Percentiles rank a stretch among this genome's conserved stretches.
These are phyloP conservation scores for Saccharomycopsis lassenensis DNA, from an alignment of 805 yeast genomes.

Conservation along the genomic window DNA sequence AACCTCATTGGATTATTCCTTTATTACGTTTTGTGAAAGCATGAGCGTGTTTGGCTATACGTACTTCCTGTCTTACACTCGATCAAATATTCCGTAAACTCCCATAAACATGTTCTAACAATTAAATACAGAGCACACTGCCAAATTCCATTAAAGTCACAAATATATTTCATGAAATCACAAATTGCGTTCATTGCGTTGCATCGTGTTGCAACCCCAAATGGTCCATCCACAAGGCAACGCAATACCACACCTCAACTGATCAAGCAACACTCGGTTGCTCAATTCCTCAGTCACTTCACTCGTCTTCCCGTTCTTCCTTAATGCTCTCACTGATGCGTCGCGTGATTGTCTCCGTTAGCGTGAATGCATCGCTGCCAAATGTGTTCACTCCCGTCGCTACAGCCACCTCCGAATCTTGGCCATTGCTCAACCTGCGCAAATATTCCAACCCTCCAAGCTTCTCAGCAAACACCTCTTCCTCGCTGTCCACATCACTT, in stretches of 20 bases:
- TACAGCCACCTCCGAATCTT: not conserved
- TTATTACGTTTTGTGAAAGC: too few species aligned
- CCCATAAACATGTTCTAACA: too few species aligned
- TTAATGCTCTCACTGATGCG: not conserved
- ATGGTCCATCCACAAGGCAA: not conserved
- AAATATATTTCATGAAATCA: too few species aligned
- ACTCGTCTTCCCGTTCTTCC: constrained; percentile 1
- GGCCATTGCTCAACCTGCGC: constrained; percentile 3
- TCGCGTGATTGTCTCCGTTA: not conserved
- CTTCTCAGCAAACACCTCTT: constrained; percentile 13
- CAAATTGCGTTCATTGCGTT: too few species aligned
- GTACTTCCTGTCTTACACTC: too few species aligned
- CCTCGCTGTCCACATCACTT: constrained; percentile 6
- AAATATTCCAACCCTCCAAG: constrained; percentile 12
- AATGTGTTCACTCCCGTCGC: not conserved
- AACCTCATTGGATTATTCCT: too few species aligned
- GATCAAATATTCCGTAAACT: too few species aligned
- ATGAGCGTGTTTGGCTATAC: too few species aligned
- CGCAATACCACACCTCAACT: not conserved
- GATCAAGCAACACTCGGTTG: too few species aligned
- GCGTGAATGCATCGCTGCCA: not conserved
- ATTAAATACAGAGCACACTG: too few species aligned
- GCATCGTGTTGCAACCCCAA: not conserved
- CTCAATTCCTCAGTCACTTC: too few species aligned
- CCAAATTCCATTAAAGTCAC: too few species aligned